These are phyloP conservation scores for Spergularia marina DNA, from an alignment of 148 eudicot species.

Conservation along the genomic window DNA sequence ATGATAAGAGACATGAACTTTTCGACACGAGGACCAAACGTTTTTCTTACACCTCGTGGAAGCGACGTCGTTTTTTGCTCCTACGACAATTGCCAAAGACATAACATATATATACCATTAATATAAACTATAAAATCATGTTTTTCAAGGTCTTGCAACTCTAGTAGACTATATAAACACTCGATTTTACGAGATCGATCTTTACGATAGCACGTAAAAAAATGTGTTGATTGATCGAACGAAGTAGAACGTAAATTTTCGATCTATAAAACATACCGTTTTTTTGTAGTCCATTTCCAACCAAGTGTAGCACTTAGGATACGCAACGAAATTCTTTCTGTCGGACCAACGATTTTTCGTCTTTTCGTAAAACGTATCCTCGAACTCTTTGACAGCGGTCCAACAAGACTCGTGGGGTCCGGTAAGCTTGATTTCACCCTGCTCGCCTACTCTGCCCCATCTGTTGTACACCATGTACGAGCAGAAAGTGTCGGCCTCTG, in stretches of 20 bases:
- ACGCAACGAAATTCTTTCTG: slow-evolving; percentile 55
- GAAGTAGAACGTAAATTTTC: too few relatives aligned
- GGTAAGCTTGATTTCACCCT: slow-evolving; percentile 72
- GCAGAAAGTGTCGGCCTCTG: slow-evolving; percentile 74
- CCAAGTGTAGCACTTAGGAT: slow-evolving; percentile 75
- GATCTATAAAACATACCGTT: slow-evolving; percentile 11
- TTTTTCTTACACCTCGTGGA: slow-evolving; percentile 45
- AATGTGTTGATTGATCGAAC: too few relatives aligned
- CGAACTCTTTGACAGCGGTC: slow-evolving; percentile 64
- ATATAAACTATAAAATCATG: too few relatives aligned
- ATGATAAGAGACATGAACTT: slow-evolving; percentile 83
- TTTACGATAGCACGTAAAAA: too few relatives aligned
- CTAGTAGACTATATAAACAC: too few relatives aligned
- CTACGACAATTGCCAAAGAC: slow-evolving; percentile 30
- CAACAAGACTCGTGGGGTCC: slow-evolving; percentile 62
- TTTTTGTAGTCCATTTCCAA: slow-evolving; percentile 87
- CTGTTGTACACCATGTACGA: slow-evolving; percentile 66
- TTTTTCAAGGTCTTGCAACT: too few relatives aligned
- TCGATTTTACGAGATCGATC: too few relatives aligned
- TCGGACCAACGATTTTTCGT: slow-evolving; percentile 68
- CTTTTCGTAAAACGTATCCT: slow-evolving; percentile 60
- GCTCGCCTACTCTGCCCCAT: slow-evolving; percentile 96
- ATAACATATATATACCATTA: too few relatives aligned
- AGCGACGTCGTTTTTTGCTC: slow-evolving; percentile 32
- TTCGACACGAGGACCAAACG: slow-evolving; percentile 66